Evolutionary conservation across 2,329 filamentous ascomycete species (phyloP), one percentile per base, ranked within the genome.

Genomic region (Monosporascus cannonballus): DNA sequence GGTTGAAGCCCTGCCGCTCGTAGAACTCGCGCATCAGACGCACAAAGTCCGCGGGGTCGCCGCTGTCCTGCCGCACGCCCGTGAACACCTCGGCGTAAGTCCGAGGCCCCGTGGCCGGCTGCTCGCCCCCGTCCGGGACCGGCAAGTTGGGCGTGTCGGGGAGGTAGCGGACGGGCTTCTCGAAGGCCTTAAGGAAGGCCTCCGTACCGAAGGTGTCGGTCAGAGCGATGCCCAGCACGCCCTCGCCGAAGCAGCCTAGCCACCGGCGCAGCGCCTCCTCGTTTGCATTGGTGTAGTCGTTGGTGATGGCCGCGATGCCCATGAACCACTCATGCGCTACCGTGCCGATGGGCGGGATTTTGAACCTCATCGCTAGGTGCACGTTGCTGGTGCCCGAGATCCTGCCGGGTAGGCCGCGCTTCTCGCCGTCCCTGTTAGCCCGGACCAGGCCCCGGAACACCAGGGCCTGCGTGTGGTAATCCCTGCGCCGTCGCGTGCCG

Each of bases 301-400:
- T 80, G 4, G 87, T 89, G 61, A 96, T 90, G 39, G 94, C 92
- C 1, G 94, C 94, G 57, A 96, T 93, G 42, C 90, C 92, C 94
- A 99, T 99, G 76, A 96, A 97, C 94, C 94, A 99, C 73, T 99
- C 94, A 66, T 99, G 94, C 1, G 94, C 94, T 2, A 84, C 81
- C 0, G 94, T 99, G 5, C 94, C 94, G 14, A 97, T 82, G 0
- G 94, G 91, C 3, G 84, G 75, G 46, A 96, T 83, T 45, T 84
- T 85, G 71, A 96, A 93, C 64, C 90, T 87, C 90, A 96, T 96
- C 11, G 94, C 94, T 59, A 99, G 84, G 68, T 97, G 93, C 4
- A 99, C 94, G 65, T 99, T 99, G 70, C 92, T 97, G 0, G 93
- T 96, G 11, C 94, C 94, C 0, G 86, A 83, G 47, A 97, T 78